phyloP scores from a whole-genome alignment of 2,329 filamentous ascomycete species.

The Colletotrichum falcatum region DNA sequence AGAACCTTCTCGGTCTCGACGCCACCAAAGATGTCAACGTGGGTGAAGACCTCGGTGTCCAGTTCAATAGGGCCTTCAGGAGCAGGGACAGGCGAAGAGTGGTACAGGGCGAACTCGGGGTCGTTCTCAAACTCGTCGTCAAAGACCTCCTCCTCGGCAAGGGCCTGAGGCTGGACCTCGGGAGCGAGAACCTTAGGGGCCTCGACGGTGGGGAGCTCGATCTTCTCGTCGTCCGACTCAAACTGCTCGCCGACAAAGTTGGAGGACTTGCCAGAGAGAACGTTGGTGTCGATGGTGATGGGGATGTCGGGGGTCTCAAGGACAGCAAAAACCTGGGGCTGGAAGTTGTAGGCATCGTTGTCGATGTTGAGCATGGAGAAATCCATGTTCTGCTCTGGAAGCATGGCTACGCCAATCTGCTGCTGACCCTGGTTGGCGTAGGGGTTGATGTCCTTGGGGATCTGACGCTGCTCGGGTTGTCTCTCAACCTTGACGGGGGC shows the following conservation, averaged over 20 bases:
- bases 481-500: slow-evolving; percentile 50
- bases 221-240: slow-evolving; percentile 64
- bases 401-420: slow-evolving; percentile 84
- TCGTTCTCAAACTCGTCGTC: slow-evolving; percentile 73
- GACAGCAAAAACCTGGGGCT: slow-evolving; percentile 80
- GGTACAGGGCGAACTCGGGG: slow-evolving; percentile 71
- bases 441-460: slow-evolving; percentile 75
- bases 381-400: slow-evolving; percentile 83
- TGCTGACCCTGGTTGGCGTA: slow-evolving; percentile 68
- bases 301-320: slow-evolving; percentile 77
- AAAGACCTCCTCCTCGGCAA: slow-evolving; percentile 46
- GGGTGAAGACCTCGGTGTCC: slow-evolving; percentile 56
- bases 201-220: slow-evolving; percentile 67
- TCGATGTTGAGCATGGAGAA: slow-evolving; percentile 77
- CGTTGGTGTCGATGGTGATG: slow-evolving; percentile 66
- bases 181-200: slow-evolving; percentile 53
- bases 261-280: slow-evolving; percentile 78
- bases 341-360: slow-evolving; percentile 66
- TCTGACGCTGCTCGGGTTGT: slow-evolving; percentile 47
- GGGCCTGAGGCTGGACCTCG: slow-evolving; percentile 46
- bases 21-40: slow-evolving; percentile 62
- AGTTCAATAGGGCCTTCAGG: slow-evolving; percentile 52
- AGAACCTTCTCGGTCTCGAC: slow-evolving; percentile 74
- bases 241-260: slow-evolving; percentile 63
- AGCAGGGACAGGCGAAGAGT: slow-evolving; percentile 52